These are phyloP conservation scores for Dothidotthia symphoricarpi DNA, from an alignment of 2,329 filamentous ascomycete genomes.

Conservation along the genomic window DNA sequence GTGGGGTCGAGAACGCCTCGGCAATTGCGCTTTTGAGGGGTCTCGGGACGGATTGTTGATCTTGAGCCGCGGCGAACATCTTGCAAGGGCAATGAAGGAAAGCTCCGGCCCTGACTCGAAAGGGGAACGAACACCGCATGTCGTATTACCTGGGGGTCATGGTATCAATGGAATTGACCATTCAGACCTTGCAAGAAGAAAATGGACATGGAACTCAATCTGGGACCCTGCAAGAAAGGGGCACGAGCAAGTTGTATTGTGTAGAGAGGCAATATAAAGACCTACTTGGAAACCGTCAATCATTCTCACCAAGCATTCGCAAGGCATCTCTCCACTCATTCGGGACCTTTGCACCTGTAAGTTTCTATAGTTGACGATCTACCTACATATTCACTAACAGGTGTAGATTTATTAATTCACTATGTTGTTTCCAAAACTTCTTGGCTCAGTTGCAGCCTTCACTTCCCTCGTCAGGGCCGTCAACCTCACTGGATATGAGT, in stretches of 20 bases:
- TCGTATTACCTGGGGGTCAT: not conserved
- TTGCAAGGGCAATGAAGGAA: slow-evolving; percentile 8
- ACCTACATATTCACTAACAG: slow-evolving; percentile 7
- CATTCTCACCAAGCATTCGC: slow-evolving; percentile 6
- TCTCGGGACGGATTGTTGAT: slow-evolving; percentile 1
- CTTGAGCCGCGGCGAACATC: slow-evolving; percentile 6
- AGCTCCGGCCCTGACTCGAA: slow-evolving; percentile 3
- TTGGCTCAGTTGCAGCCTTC: slow-evolving; percentile 20
- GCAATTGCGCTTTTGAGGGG: slow-evolving; percentile 9
- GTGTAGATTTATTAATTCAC: slow-evolving; percentile 9
- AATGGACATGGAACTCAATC: slow-evolving; percentile 2
- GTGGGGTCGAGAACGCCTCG: slow-evolving; percentile 1
- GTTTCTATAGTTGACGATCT: not conserved
- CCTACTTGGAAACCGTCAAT: not conserved
- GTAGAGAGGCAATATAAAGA: slow-evolving; percentile 9
- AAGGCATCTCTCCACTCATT: slow-evolving; percentile 3
- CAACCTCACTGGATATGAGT: slow-evolving; percentile 54
- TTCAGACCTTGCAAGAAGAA: slow-evolving; percentile 5
- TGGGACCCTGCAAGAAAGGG: slow-evolving; percentile 1
- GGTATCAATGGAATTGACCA: slow-evolving; percentile 1
- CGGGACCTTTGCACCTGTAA: slow-evolving; percentile 1
- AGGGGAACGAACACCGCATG: slow-evolving; percentile 8
- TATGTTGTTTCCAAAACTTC: slow-evolving; percentile 25
- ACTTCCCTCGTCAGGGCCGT: slow-evolving; percentile 25
- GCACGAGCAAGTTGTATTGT: slow-evolving; percentile 4